Evolutionary conservation across 2,329 filamentous ascomycete genomes (phyloP), one percentile per base, ranked within the genome.

Genomic region (Biscogniauxia marginata): DNA sequence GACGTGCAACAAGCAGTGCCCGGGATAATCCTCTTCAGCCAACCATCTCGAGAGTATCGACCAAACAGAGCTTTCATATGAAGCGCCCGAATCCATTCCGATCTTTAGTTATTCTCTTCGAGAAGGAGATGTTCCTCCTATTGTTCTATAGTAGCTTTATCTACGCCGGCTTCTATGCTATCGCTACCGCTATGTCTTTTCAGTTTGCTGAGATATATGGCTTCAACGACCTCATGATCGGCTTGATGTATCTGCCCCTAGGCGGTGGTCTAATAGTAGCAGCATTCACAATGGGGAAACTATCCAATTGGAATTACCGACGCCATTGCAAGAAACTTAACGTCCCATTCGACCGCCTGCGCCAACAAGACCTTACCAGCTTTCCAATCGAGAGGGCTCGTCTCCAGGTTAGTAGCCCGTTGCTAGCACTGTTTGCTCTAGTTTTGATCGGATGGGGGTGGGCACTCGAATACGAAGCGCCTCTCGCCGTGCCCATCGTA

Each of bases 251-350:
- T 53, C 45, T 75, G 6, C 75, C 75, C 1, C 68, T 75, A 46
- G 74, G 71, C 2, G 65, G 64, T 13, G 75, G 74, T 4, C 72
- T 71, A 46, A 65, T 73, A 16, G 44, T 73, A 1, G 66, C 74
- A 2, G 71, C 71, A 1, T 55, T 70, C 21, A 58, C 66, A 13
- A 69, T 72, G 18, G 81, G 84, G 4, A 74, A 73, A 23, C 53
- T 85, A 3, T 74, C 86, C 4, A 85, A 88, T 65, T 80, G 79
- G 74, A 87, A 85, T 62, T 88, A 84, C 66, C 73, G 77, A 0
- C 78, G 84, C 3, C 75, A 83, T 52, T 83, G 84, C 18, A 68
- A 69, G 9, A 72, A 71, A 1, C 70, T 79, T 1, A 78, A 79
- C 9, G 71, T 86, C n/a, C 67, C 74, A 0, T 76, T 84, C 56